Conservation (phyloP, 208 protist genomes). For the Sergeia podlipaevii region DNA sequence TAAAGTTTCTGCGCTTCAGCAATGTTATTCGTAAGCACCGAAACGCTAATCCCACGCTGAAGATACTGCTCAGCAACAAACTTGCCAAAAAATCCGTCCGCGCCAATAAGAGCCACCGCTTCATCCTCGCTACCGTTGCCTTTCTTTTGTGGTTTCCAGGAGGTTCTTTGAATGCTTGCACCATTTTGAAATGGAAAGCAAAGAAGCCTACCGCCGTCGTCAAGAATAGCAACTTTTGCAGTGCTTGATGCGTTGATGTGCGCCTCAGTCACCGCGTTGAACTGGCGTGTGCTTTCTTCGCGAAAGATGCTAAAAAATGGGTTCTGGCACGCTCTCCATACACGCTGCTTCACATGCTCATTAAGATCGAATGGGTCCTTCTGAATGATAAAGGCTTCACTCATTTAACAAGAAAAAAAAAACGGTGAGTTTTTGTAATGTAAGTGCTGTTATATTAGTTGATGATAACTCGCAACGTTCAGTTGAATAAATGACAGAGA, state of each 20-base stretch:
- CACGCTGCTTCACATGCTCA: conserved; percentile 29
- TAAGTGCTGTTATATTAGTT: not conserved
- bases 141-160: not conserved
- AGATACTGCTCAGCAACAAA: conserved; percentile 71
- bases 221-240: not conserved
- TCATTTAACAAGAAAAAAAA: not conserved
- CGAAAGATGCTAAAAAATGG: conserved; percentile 61
- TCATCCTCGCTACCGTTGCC: not conserved
- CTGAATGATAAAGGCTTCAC: not conserved
- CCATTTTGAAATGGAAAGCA: conserved; percentile 45
- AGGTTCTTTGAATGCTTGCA: not conserved
- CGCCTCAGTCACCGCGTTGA: conserved; percentile 16
- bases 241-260: not conserved
- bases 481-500: not conserved
- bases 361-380: conserved; percentile 22
- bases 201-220: conserved; percentile 21
- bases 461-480: not conserved
- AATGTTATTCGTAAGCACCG: conserved; percentile 38
- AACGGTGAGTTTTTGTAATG: not conserved
- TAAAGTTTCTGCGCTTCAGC: conserved; percentile 46
- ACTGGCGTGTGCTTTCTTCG: conserved; percentile 62
- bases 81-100: conserved; percentile 36
- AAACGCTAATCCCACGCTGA: conserved; percentile 56
- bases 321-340: conserved; percentile 37
- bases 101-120: conserved; percentile 50